Percentiles rank a stretch among this genome's conserved stretches.
Conservation (phyloP, 805 yeast species). For the Candida adriatica region DNA sequence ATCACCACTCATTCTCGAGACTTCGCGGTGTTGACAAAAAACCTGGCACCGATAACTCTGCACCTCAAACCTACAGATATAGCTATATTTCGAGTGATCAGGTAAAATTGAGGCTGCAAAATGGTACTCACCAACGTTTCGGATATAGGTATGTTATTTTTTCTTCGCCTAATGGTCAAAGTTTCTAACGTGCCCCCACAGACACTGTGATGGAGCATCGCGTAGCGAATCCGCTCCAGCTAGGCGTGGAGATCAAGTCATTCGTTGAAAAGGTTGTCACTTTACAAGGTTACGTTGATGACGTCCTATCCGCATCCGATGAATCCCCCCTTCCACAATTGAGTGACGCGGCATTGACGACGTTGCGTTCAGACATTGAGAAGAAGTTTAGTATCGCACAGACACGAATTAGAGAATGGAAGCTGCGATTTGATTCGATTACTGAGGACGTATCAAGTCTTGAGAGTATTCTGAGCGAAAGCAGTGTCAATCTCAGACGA, state of each 20-base stretch:
- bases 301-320: conserved; percentile 1
- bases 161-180: no score
- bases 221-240: conserved; percentile 1
- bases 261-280: conserved; percentile 2
- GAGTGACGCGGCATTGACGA: conserved; percentile 1
- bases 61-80: no score
- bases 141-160: conserved; percentile 1
- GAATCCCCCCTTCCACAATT: conserved; percentile 2
- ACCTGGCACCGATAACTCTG: no score
- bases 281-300: conserved; percentile 2
- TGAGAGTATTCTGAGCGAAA: conserved; percentile 3
- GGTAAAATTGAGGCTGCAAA: no score
- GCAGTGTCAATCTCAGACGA: conserved; percentile 1
- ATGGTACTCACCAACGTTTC: not conserved
- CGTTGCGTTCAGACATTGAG: conserved; percentile 5
- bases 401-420: conserved; percentile 11
- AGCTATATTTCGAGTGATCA: no score
- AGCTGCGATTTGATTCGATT: conserved; percentile 4
- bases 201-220: conserved; percentile 5
- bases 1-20: no score
- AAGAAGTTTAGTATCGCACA: conserved; percentile 7
- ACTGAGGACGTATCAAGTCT: conserved; percentile 3
- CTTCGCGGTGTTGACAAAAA: no score
- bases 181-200: no score
- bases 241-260: conserved; percentile 3